Percentiles rank a stretch among this genome's conserved stretches.
phyloP scores from a whole-genome alignment of 192 early-diverging fungal species.

The Linnemannia zychae region DNA sequence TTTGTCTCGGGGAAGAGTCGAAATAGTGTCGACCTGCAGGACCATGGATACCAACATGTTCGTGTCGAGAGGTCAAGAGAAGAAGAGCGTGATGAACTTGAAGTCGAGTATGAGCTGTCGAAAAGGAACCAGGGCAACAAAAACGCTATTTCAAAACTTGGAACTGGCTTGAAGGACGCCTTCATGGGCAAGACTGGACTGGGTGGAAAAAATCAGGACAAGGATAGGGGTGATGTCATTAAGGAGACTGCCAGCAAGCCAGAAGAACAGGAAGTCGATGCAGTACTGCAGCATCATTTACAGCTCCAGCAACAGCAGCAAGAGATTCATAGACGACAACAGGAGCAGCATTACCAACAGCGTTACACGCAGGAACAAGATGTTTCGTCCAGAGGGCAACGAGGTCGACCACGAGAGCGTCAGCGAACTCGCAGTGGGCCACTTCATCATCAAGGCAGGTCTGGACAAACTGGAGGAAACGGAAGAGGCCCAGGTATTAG shows the following conservation, averaged over 20 bases:
- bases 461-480: background rate
- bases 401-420: slow-evolving; percentile 13
- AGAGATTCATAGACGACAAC: background rate
- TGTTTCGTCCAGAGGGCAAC: background rate
- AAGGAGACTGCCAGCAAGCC: background rate
- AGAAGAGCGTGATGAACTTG: background rate
- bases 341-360: slow-evolving; percentile 2
- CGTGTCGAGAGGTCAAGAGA: background rate
- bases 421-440: slow-evolving; percentile 14
- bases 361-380: slow-evolving; percentile 13
- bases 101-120: background rate
- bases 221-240: background rate
- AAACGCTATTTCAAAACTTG: slow-evolving; percentile 14
- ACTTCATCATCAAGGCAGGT: background rate
- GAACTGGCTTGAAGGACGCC: slow-evolving; percentile 32
- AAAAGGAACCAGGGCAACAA: background rate
- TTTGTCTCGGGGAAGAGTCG: slow-evolving; percentile 49
- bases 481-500: background rate
- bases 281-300: slow-evolving; percentile 28
- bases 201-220: slow-evolving; percentile 15
- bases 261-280: slow-evolving; percentile 14
- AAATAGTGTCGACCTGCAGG: slow-evolving; percentile 18
- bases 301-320: slow-evolving; percentile 23
- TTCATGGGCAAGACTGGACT: slow-evolving; percentile 23
- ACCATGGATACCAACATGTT: background rate